These are phyloP conservation scores for Cucumis variabilis DNA, from an alignment of 331 rosid genomes.

Conservation along the genomic window DNA sequence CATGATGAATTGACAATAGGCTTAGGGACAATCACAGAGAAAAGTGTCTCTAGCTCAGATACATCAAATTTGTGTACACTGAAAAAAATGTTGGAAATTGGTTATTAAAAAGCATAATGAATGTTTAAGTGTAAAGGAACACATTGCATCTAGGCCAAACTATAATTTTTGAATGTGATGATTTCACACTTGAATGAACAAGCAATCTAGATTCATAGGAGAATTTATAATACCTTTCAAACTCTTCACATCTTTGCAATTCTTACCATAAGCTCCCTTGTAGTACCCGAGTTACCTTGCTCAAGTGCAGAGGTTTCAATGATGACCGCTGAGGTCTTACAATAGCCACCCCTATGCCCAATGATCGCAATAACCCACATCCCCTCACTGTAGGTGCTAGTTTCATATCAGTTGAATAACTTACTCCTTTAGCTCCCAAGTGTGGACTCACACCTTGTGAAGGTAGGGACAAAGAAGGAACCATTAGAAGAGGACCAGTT, in stretches of 20 bases:
- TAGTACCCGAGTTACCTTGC: slow-evolving; percentile 91
- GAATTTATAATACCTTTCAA: slow-evolving; percentile 67
- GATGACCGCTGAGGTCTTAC: slow-evolving; percentile 75
- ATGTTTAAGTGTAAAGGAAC: neutral
- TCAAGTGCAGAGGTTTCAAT: slow-evolving; percentile 94
- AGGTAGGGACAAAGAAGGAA: slow-evolving; percentile 70
- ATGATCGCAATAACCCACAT: slow-evolving; percentile 77
- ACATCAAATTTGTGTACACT: slow-evolving; percentile 94
- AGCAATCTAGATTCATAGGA: slow-evolving; percentile 15
- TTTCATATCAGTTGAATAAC: slow-evolving; percentile 51
- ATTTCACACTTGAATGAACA: neutral
- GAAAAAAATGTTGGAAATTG: slow-evolving; percentile 38
- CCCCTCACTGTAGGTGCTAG: slow-evolving; percentile 69
- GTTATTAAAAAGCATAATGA: slow-evolving; percentile 5
- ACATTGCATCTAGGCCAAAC: neutral
- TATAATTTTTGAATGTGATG: neutral
- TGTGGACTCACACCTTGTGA: slow-evolving; percentile 81
- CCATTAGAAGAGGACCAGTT: slow-evolving; percentile 57
- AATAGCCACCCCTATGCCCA: slow-evolving; percentile 51
- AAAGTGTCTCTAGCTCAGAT: slow-evolving; percentile 91
- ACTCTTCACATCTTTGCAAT: slow-evolving; percentile 83
- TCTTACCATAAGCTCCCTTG: slow-evolving; percentile 99
- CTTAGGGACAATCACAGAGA: slow-evolving; percentile 69
- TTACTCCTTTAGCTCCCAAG: slow-evolving; percentile 66
- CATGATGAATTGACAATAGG: neutral